Evolutionary conservation across 768 basidiomycete species (phyloP), one percentile per base, ranked within the genome.

Genomic region (Cystofilobasidium capitatum): DNA sequence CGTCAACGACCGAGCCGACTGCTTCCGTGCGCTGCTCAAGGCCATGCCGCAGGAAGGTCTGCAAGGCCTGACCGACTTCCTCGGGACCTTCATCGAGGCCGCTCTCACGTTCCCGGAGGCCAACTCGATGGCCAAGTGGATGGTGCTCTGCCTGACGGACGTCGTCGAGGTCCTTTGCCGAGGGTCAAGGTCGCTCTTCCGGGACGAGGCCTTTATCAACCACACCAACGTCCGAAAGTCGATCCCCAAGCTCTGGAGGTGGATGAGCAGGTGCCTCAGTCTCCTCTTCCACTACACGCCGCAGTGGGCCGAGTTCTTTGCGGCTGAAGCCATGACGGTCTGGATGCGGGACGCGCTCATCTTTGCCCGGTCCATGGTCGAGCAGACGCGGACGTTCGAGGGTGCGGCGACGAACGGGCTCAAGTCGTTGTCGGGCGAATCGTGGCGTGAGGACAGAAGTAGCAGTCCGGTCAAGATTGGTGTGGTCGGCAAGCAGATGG

Each of bases 321-420:
- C 88, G 63, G 85, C 84, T 72, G 83, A 85, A 33, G 85, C 86
- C 65, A 96, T 99, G 93, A 82, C 88, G 17, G 83, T 85, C 37
- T 99, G 96, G 96, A 98, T 99, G 96, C 84, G 93, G 64, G 96
- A 98, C 75, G 96, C 93, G 3, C 81, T 98, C 61, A 92, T 98
- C 70, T 91, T 96, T 73, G 92, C 87, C 12, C 79, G 88, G 71
- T 88, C 93, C 72, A 82, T 96, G 80, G 78, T 96, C 57, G 86
- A 84, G 3, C 86, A 91, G 70, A 84, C 91, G 77, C 80, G 85
- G 49, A 83, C 86, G 14, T 84, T 99, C 69, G 91, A 94, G 76
- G 59, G 57, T 16, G 81, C 80, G 33, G 86, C 87, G 13, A 77
- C 82, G 57, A 75, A 79, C 14, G 75, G 65, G 64, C 40, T 69